A percentile compares a stretch with the other conserved stretches of the same genome.
Conservation (phyloP, 331 rosid species). For the Cucumis variabilis region DNA sequence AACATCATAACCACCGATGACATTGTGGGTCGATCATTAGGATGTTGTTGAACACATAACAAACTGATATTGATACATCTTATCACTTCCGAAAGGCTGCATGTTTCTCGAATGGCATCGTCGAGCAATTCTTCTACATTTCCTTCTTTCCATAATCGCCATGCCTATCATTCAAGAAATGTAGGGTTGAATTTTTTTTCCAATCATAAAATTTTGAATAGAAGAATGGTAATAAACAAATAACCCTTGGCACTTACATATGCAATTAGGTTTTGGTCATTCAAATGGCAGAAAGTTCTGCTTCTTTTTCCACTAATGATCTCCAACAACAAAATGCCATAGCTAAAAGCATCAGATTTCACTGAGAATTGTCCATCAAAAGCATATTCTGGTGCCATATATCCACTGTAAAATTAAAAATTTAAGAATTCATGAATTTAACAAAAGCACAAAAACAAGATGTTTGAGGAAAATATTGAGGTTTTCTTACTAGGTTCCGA, state of each 20-base stretch:
- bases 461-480: neutral
- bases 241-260: conserved; percentile 47
- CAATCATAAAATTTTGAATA: neutral
- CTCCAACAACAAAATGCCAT: neutral
- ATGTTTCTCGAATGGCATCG: conserved; percentile 37
- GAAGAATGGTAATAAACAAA: neutral
- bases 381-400: neutral
- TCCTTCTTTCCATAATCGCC: conserved; percentile 61
- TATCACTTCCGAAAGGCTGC: conserved; percentile 34
- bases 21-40: conserved; percentile 69
- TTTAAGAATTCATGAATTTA: neutral
- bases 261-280: conserved; percentile 54
- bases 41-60: conserved; percentile 63
- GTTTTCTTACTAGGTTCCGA: conserved; percentile 22
- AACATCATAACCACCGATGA: conserved; percentile 57
- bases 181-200: neutral
- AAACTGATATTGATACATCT: conserved; percentile 63
- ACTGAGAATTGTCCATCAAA: neutral
- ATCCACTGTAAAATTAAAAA: conserved; percentile 43
- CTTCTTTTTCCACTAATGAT: conserved; percentile 34
- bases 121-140: conserved; percentile 53
- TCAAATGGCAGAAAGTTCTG: conserved; percentile 42
- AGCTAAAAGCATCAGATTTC: neutral
- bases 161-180: conserved; percentile 50
- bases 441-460: neutral